These are phyloP conservation scores for Phytophthora citrophthora DNA, from an alignment of 352 stramenopile species.

Conservation along the genomic window DNA sequence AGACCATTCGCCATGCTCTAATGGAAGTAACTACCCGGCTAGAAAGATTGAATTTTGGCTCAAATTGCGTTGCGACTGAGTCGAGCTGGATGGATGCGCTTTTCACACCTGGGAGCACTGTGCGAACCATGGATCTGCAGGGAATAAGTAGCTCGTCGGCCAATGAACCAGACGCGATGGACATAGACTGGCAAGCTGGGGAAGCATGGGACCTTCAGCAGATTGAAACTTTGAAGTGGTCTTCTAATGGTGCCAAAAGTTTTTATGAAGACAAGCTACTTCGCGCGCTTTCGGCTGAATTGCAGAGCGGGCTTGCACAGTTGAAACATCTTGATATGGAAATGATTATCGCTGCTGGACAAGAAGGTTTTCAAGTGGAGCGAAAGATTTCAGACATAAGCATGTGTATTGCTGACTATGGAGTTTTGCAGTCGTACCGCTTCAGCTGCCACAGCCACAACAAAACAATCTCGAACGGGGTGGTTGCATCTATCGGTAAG, in stretches of 20 bases:
- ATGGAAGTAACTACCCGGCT: conserved; percentile 46
- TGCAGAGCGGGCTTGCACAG: conserved; percentile 57
- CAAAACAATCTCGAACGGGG: conserved; percentile 8
- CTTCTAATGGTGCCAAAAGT: conserved; percentile 1
- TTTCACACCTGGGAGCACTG: conserved; percentile 54
- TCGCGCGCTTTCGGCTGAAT: conserved; percentile 47
- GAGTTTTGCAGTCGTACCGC: conserved; percentile 23
- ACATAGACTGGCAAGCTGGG: conserved; percentile 28
- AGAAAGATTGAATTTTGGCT: conserved; percentile 57
- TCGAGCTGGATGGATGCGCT: conserved; percentile 61
- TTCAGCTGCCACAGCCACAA: conserved; percentile 13
- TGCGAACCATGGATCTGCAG: conserved; percentile 42
- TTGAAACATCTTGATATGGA: conserved; percentile 59
- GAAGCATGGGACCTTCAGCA: conserved; percentile 58
- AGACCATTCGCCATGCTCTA: conserved; percentile 41
- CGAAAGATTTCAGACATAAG: conserved; percentile 29
- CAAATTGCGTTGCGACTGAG: conserved; percentile 51
- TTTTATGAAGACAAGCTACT: conserved; percentile 38
- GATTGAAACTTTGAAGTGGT: conserved; percentile 46
- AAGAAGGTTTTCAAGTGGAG: conserved; percentile 6
- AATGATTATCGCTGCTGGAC: conserved; percentile 6
- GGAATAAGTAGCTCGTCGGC: conserved; percentile 17
- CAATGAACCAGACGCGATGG: conserved; percentile 17
- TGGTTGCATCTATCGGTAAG: conserved; percentile 32
- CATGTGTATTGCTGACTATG: conserved; percentile 33